Conservation (phyloP, 192 early-diverging fungal species). For the Coemansia sp. region DNA sequence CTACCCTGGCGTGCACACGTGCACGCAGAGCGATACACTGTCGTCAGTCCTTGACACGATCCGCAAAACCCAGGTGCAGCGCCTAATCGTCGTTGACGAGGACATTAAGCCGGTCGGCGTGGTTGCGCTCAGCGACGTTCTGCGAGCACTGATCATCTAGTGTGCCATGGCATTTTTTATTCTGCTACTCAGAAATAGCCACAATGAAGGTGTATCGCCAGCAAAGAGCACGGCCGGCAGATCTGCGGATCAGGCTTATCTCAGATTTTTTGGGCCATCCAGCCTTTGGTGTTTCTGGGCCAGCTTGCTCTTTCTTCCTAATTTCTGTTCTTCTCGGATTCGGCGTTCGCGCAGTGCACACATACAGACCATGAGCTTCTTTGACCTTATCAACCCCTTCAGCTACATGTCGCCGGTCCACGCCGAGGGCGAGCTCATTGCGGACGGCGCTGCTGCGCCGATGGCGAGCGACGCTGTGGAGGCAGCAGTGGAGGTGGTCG, state of each 20-base stretch:
- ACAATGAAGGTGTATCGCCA: too few relatives aligned
- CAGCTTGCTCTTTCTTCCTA: not conserved
- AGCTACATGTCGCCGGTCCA: slow-evolving; percentile 61
- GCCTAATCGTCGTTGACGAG: slow-evolving; percentile 85
- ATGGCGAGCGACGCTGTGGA: slow-evolving; percentile 43
- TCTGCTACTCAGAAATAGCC: too few relatives aligned
- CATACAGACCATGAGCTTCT: slow-evolving; percentile 29
- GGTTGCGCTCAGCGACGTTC: slow-evolving; percentile 79
- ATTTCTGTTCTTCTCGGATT: not conserved
- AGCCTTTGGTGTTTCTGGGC: not conserved
- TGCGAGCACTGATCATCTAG: slow-evolving; percentile 50
- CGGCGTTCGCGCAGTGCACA: not conserved
- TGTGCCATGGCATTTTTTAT: not conserved
- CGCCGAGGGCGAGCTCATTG: slow-evolving; percentile 51
- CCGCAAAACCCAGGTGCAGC: slow-evolving; percentile 75
- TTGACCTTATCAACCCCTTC: slow-evolving; percentile 47
- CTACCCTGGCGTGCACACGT: slow-evolving; percentile 91
- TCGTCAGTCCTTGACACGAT: slow-evolving; percentile 86
- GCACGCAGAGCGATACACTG: slow-evolving; percentile 79
- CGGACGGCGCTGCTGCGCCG: not conserved
- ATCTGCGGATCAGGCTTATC: not conserved
- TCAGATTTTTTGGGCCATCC: not conserved
- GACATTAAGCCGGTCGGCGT: slow-evolving; percentile 75
- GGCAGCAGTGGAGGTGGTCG: slow-evolving; percentile 26
- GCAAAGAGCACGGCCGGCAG: too few relatives aligned